A percentile compares a stretch with the other conserved stretches of the same genome.
Conservation (phyloP, 2,329 filamentous ascomycete species). For the Botrytis elliptica region DNA sequence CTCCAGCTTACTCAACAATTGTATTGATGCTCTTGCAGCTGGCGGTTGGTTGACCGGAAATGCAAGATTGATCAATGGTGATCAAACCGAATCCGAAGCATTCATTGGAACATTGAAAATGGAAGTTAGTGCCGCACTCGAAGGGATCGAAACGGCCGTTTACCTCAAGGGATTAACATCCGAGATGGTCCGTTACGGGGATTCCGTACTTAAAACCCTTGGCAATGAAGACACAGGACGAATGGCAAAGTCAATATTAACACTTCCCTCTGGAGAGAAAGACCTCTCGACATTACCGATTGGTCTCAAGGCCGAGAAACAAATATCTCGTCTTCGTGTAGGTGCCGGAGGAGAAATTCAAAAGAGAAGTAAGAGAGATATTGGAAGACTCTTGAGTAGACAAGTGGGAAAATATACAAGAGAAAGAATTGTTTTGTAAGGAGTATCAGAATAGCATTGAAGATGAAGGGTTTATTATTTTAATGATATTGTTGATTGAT, state of each 20-base stretch:
- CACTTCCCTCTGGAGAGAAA: slow-evolving; percentile 47
- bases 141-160: slow-evolving; percentile 68
- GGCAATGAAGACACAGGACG: slow-evolving; percentile 35
- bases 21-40: slow-evolving; percentile 72
- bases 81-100: slow-evolving; percentile 55
- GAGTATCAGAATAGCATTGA: background rate
- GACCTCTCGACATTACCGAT: slow-evolving; percentile 60
- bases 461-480: background rate
- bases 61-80: slow-evolving; percentile 48
- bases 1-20: slow-evolving; percentile 67
- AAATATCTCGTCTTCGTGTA: slow-evolving; percentile 57
- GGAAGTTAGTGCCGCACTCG: slow-evolving; percentile 69
- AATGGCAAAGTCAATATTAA: slow-evolving; percentile 45
- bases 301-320: slow-evolving; percentile 61
- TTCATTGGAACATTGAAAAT: slow-evolving; percentile 64
- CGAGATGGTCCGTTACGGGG: slow-evolving; percentile 64
- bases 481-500: slow-evolving; percentile 15
- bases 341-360: slow-evolving; percentile 68
- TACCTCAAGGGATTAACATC: slow-evolving; percentile 63
- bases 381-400: slow-evolving; percentile 74
- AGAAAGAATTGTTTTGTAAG: slow-evolving; percentile 71
- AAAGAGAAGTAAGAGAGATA: slow-evolving; percentile 68
- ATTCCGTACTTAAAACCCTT: slow-evolving; percentile 34
- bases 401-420: slow-evolving; percentile 80
- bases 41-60: slow-evolving; percentile 71